Base-by-base conservation (phyloP, 164 flowering plant species). In the Santalum album region DNA sequence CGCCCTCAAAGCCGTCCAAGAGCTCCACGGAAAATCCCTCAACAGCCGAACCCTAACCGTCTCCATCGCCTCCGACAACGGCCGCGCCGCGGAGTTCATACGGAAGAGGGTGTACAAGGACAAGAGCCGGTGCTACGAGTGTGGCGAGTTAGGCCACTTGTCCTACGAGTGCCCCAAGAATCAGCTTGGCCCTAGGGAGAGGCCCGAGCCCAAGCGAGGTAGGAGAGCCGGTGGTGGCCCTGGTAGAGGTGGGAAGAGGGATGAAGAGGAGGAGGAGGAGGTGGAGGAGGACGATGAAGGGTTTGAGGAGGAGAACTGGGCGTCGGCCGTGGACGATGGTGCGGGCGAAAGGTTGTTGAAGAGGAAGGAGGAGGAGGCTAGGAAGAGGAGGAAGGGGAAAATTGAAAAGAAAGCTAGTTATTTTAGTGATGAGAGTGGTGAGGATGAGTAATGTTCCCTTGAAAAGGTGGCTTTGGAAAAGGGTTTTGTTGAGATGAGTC, bases 371-470 rank as follows among this genome's bases (percentile, higher is more conserved):
- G 80, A 42, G 23, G 61, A 44, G 57, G 78, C 79, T 59, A 92
- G 75, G 51, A 83, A 76, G 51, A 69, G 56, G 66, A 57, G 51
- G 69, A 76, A 63, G 67, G 59, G 24, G 69, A 79, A 68, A 74
- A 75, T 54, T 60, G 66, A 45, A 64, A 83, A 72, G 80, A 80
- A 64, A 55, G 63, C 62, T 5, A 73, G 96, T 47, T 89, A 92
- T 66, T 89, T 88, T 53, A 91, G 98, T 20, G 95, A 90, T 63
- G 96, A 91, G 69, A 92, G 96, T 54, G 92, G 68, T 6, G 95
- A 86, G 19, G 97, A 84, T 10, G 91, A 84, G 1, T 79, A 64
- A 52, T 51, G 27, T 54, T 35, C 14, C 46, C 25, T 2, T 25
- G 62, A 32, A 35, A n/a, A n/a, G n/a, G n/a, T n/a, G n/a, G n/a